These are phyloP conservation scores for Podila verticillata DNA, from an alignment of 192 early-diverging fungal genomes.

Conservation along the genomic window DNA sequence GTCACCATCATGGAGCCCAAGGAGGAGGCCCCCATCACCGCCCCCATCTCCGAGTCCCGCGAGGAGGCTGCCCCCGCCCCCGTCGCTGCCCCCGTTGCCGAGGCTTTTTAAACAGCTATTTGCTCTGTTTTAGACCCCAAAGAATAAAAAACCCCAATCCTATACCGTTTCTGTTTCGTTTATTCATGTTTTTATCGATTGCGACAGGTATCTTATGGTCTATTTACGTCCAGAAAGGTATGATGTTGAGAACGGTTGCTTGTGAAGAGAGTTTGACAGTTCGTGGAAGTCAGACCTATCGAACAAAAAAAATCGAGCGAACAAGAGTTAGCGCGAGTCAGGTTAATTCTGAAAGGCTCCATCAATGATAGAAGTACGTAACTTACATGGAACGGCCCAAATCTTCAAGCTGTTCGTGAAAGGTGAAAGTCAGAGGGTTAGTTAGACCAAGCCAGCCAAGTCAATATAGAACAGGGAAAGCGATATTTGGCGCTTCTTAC, in stretches of 20 bases:
- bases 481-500: conserved; percentile 5
- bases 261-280: conserved; percentile 39
- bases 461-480: background rate
- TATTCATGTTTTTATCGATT: too few species aligned
- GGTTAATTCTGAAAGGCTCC: background rate
- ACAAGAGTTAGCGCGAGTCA: background rate
- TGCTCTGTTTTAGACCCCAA: background rate
- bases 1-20: conserved; percentile 96
- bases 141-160: too few species aligned
- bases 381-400: conserved; percentile 45
- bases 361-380: background rate
- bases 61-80: conserved; percentile 47
- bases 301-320: background rate
- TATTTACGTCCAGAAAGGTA: conserved; percentile 6
- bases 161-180: too few species aligned
- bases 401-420: conserved; percentile 34
- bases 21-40: conserved; percentile 79
- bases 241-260: conserved; percentile 16
- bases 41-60: conserved; percentile 71
- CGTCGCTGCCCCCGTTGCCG: conserved; percentile 40
- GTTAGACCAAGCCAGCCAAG: background rate
- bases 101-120: conserved; percentile 2
- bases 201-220: too few species aligned
- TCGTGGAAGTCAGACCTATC: conserved; percentile 50
- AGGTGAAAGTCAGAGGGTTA: background rate